Base-by-base conservation (phyloP, 805 yeast genomes). In the Kodamaea laetipori region DNA sequence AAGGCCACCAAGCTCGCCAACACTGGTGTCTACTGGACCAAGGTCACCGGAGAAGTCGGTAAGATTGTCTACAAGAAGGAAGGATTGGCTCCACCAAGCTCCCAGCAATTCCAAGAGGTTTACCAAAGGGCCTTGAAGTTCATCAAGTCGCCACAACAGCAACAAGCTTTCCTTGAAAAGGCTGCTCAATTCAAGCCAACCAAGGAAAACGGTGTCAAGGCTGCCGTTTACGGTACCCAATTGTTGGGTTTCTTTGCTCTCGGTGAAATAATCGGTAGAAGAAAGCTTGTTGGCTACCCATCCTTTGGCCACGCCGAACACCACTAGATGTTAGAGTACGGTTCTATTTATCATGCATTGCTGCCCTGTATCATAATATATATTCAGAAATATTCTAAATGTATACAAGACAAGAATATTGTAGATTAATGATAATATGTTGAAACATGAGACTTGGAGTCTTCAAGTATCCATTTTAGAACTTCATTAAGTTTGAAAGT, bases 211-310 rank as follows among this genome's bases (percentile, higher is more conserved):
- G 75, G 71, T 53, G 67, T 81, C 56, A 81, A 79, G 69, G 86
- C 77, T 64, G 84, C 84, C 56, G 84, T 90, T 38, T 82, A 80
- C 69, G 82, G 81, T 54, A 71, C 90, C 55, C 99, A 94, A 73
- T 71, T 92, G 44, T 74, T 87, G 53, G 99, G 97, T 52, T 78
- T 90, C 65, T 94, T 90, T 71, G 81, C 97, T 19, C 76, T 92
- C 37, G 99, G 99, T 64, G 99, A 94, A 78, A 81, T 90, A 56
- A 77, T 94, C 61, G 99, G 99, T 62, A 89, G 98, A 78, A 86
- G 98, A 77, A 81, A 86, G 60, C 57, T 94, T 48, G 86, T 90
- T 61, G 97, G 97, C 55, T 92, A 94, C 77, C 86, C 87, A 61
- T 60, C 76, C 12, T 76, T 68, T 55, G 82, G 80, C 49, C 80